These are phyloP conservation scores for Mariannaea sp. DNA, from an alignment of 2,329 filamentous ascomycete species.

Conservation along the genomic window DNA sequence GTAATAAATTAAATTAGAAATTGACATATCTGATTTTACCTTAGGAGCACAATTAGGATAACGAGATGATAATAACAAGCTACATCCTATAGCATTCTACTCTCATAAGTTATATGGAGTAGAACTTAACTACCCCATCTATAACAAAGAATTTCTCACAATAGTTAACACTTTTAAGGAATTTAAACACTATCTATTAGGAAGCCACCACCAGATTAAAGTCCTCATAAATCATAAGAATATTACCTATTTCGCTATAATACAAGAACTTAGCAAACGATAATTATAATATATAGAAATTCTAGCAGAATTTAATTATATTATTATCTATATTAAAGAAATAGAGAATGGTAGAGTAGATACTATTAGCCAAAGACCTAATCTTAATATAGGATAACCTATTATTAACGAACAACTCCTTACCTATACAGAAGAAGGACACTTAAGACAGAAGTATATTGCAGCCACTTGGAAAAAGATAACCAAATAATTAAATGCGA, in stretches of 20 bases:
- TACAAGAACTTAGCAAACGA: conserved; percentile 20
- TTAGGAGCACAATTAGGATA: conserved; percentile 17
- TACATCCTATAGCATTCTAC: conserved; percentile 22
- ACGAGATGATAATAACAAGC: conserved; percentile 15
- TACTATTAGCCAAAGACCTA: no score
- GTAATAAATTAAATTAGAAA: conserved; percentile 21
- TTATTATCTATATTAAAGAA: neutral
- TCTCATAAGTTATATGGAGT: conserved; percentile 27
- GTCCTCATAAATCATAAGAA: conserved; percentile 34
- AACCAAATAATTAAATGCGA: no score
- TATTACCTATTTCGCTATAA: conserved; percentile 25
- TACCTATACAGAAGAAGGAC: no score
- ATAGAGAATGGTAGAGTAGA: no score
- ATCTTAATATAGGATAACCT: no score
- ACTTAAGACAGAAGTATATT: no score
- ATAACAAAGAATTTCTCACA: conserved; percentile 33
- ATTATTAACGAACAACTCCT: no score
- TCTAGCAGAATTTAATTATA: neutral
- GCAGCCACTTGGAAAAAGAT: no score
- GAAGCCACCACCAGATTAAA: conserved; percentile 24
- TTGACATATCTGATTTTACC: conserved; percentile 8
- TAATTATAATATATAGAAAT: conserved; percentile 20
- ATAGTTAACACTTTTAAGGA: conserved; percentile 36
- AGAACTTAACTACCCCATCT: conserved; percentile 34
- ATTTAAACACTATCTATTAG: conserved; percentile 29